phyloP scores from a whole-genome alignment of 192 early-diverging fungal genomes.

The Pilaira anomala region DNA sequence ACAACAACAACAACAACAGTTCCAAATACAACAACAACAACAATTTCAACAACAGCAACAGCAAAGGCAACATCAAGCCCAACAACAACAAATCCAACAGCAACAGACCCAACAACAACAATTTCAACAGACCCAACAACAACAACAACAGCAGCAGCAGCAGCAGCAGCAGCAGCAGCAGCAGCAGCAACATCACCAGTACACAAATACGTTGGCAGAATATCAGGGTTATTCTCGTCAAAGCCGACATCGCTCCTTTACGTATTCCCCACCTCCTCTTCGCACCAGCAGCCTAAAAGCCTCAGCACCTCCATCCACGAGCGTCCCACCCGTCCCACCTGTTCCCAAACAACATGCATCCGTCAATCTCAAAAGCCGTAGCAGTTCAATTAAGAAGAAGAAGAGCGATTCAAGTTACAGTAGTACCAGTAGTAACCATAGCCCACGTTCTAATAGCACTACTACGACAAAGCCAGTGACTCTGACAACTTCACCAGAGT shows the following conservation, averaged over 20 bases:
- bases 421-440: not conserved
- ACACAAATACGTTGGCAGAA: slow-evolving; percentile 2
- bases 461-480: too few species aligned
- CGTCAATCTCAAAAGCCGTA: not conserved
- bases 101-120: not conserved
- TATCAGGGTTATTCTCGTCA: slow-evolving; percentile 18
- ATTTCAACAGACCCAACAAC: not conserved
- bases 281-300: not conserved
- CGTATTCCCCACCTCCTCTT: slow-evolving; percentile 22
- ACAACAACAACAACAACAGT: not conserved
- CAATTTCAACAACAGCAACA: not conserved
- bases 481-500: not conserved
- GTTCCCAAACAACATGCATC: slow-evolving; percentile 29
- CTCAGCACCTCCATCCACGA: not conserved
- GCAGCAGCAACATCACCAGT: not conserved
- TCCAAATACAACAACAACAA: not conserved
- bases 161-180: not conserved
- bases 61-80: not conserved
- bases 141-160: not conserved
- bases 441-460: not conserved
- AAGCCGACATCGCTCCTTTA: slow-evolving; percentile 8
- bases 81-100: not conserved
- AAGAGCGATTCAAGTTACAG: not conserved
- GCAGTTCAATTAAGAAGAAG: not conserved
- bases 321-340: slow-evolving; percentile 32